Percentiles rank a stretch among this genome's conserved stretches.
Conservation (phyloP, 176 grass and related monocot species). For the Thinopyrum elongatum region DNA sequence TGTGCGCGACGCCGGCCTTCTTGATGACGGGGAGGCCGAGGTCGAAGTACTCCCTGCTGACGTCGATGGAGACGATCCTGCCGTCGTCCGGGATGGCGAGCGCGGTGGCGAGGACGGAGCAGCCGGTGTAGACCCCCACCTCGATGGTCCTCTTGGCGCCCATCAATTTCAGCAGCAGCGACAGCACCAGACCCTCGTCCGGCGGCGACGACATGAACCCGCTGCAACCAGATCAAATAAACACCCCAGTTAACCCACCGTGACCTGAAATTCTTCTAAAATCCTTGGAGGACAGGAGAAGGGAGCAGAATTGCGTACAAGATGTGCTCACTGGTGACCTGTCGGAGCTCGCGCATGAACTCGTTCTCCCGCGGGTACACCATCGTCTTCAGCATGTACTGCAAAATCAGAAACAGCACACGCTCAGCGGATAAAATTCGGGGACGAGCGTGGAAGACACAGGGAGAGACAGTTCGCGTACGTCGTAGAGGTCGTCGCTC, state of each 20-base stretch:
- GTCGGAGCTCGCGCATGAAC: constrained; percentile 66
- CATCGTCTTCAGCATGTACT: constrained; percentile 69
- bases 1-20: constrained; percentile 56
- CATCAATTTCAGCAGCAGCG: constrained; percentile 66
- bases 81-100: constrained; percentile 77
- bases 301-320: constrained; percentile 10
- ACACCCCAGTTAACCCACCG: background rate
- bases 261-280: background rate
- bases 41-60: constrained; percentile 37
- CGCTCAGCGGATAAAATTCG: background rate
- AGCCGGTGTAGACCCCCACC: constrained; percentile 83
- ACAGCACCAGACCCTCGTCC: constrained; percentile 51
- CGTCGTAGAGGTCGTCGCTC: constrained; percentile 52
- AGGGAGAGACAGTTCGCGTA: background rate
- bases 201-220: constrained; percentile 46
- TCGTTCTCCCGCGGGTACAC: constrained; percentile 75
- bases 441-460: background rate
- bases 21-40: constrained; percentile 43
- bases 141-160: constrained; percentile 77
- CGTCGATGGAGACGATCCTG: constrained; percentile 52
- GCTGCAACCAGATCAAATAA: constrained; percentile 3
- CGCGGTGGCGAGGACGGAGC: constrained; percentile 71
- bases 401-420: background rate
- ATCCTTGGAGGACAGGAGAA: background rate
- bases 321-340: constrained; percentile 42